These are phyloP conservation scores for Avena sativa DNA, from an alignment of 176 grass and related monocot species.

Conservation along the genomic window DNA sequence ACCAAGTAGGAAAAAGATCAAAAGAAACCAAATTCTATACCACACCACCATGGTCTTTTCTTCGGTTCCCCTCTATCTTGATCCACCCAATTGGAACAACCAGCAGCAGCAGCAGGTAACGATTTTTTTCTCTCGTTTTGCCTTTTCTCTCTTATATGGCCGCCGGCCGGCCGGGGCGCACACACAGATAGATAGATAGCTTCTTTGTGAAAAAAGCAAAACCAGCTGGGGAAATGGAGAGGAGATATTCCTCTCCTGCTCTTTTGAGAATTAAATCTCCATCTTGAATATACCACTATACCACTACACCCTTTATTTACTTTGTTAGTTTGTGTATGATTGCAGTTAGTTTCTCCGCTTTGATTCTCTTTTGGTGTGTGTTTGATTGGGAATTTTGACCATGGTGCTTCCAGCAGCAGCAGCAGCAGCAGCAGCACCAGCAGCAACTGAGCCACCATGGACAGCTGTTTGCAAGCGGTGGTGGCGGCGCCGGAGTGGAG, in stretches of 20 bases:
- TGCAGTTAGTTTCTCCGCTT: constrained; percentile 36
- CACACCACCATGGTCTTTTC: constrained; percentile 82
- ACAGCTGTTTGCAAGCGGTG: constrained; percentile 31
- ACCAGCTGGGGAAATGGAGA: constrained; percentile 50
- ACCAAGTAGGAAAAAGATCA: constrained; percentile 63
- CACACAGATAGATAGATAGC: constrained; percentile 31
- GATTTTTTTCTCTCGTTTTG: constrained; percentile 23
- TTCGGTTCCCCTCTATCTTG: constrained; percentile 88
- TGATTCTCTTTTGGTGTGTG: constrained; percentile 38
- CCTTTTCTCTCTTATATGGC: constrained; percentile 23
- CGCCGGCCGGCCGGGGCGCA: neutral
- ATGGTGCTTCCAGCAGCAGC: constrained; percentile 59
- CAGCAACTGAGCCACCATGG: constrained; percentile 53
- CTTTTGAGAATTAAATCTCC: constrained; percentile 54
- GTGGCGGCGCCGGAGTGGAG: constrained; percentile 30
- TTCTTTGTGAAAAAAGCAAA: constrained; percentile 78
- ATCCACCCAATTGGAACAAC: constrained; percentile 97
- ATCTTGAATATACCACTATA: constrained; percentile 50
- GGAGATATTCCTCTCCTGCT: constrained; percentile 58
- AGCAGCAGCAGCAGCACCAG: constrained; percentile 47
- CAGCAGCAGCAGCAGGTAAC: constrained; percentile 74
- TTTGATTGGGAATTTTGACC: constrained; percentile 51
- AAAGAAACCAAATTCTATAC: constrained; percentile 68
- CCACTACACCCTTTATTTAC: constrained; percentile 7
- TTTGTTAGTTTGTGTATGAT: constrained; percentile 33